A percentile compares a stretch with the other conserved stretches of the same genome.
phyloP scores from a whole-genome alignment of 1,139 yeast species.

The Lodderomyces parapsilosis region DNA sequence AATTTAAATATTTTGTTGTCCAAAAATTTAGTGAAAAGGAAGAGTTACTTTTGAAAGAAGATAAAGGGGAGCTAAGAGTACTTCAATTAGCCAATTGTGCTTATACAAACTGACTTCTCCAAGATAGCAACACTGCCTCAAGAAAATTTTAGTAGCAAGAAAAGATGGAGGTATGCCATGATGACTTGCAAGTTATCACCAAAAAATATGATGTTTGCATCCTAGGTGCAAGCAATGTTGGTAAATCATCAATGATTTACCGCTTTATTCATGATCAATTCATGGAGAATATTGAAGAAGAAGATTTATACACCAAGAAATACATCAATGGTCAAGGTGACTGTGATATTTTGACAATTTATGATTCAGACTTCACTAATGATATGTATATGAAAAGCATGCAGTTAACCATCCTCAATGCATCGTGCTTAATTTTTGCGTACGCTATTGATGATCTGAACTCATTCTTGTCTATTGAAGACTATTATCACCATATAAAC shows the following conservation, averaged over 20 bases:
- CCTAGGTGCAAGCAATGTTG: constrained; percentile 28
- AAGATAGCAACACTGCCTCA: not conserved
- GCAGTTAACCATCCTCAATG: constrained; percentile 28
- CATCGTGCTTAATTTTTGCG: constrained; percentile 29
- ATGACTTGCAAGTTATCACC: constrained; percentile 20
- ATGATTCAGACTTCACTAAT: constrained; percentile 24
- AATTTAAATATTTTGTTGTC: too few species aligned
- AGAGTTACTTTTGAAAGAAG: too few species aligned
- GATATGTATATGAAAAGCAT: constrained; percentile 31
- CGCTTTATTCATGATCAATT: constrained; percentile 24
- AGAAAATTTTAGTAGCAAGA: too few species aligned
- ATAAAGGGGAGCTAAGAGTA: too few species aligned
- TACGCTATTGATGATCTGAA: constrained; percentile 28
- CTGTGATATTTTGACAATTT: constrained; percentile 26
- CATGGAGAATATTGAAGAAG: constrained; percentile 24
- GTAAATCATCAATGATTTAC: constrained; percentile 31
- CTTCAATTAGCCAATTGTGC: too few species aligned
- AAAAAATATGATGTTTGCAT: constrained; percentile 33
- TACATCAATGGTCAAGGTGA: not conserved
- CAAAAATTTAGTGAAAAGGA: too few species aligned
- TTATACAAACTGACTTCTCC: too few species aligned
- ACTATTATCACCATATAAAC: constrained; percentile 22
- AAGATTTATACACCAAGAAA: constrained; percentile 32
- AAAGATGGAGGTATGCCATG: constrained; percentile 1
- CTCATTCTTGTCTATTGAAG: constrained; percentile 31